These are phyloP conservation scores for Didymella lethalis DNA, from an alignment of 2,329 filamentous ascomycete species.

Conservation along the genomic window DNA sequence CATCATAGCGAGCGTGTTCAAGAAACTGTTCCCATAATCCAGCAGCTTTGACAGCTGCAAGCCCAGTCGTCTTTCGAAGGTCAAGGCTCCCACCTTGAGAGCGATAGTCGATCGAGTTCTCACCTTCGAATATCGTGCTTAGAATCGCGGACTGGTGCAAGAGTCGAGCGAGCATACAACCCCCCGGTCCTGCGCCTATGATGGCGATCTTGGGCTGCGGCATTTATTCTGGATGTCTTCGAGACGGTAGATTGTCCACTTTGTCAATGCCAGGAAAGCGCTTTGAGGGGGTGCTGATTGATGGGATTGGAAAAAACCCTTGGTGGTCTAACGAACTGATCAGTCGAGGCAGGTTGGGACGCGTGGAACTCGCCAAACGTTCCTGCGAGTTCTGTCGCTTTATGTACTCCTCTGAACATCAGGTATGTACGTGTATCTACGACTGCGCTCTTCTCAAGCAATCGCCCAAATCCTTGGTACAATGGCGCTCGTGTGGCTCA, in stretches of 20 bases:
- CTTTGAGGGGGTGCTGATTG: too few relatives aligned
- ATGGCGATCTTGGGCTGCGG: conserved; percentile 47
- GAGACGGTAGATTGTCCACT: too few relatives aligned
- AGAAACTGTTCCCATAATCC: conserved; percentile 60
- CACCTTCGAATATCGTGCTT: conserved; percentile 59
- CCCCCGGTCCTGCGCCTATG: conserved; percentile 53
- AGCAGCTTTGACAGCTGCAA: conserved; percentile 60
- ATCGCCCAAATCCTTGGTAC: not conserved
- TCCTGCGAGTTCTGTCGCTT: not conserved
- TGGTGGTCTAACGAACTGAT: not conserved
- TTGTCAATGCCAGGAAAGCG: too few relatives aligned
- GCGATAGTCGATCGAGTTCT: conserved; percentile 36
- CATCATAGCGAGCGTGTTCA: conserved; percentile 52
- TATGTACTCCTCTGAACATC: not conserved
- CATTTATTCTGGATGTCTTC: conserved; percentile 2
- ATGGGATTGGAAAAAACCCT: too few relatives aligned
- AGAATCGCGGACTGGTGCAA: conserved; percentile 56
- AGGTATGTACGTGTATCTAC: not conserved
- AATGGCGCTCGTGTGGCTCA: not conserved
- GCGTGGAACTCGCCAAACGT: not conserved
- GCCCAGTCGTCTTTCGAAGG: conserved; percentile 60
- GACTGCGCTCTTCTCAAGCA: not conserved
- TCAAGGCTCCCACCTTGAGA: conserved; percentile 60
- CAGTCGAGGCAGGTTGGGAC: not conserved
- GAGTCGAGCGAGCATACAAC: conserved; percentile 62